Base-by-base conservation (phyloP, 2,329 filamentous ascomycete species). In the Clarireedia monteithiana region DNA sequence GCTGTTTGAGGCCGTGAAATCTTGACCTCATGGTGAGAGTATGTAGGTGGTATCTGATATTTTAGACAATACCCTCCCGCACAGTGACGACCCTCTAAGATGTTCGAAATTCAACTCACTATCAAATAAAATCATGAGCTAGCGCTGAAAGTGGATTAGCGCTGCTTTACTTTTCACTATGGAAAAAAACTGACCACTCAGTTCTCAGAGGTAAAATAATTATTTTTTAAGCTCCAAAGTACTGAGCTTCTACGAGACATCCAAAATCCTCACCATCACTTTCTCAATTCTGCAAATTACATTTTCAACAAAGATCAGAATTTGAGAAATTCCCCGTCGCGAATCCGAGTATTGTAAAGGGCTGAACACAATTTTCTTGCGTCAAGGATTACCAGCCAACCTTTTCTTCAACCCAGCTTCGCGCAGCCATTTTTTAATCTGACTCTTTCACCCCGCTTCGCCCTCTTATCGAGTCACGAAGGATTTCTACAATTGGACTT, bases 371-470 rank as follows among this genome's bases (percentile, higher is more conserved):
- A 34, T 9, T 9, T 10, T 34, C 12, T 12, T 34, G 30, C 30
- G 12, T 34, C 30, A 34, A 9, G 30, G 30, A 12, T 12, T 34
- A 34, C 30, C 30, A 34, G 30, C 30, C 30, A 34, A 34, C 10
- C 10, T 9, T 34, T 34, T 34, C 30, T 12, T 34, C 30, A 34
- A 34, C 30, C 30, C 30, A 12, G 30, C 30, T 34, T 34, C 10
- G 30, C 30, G 30, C 30, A 34, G 30, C 30, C 30, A 34, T 50
- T 49, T 27, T 57, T 57, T 50, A 50, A 55, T 49, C 50, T 48
- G 42, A 53, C 57, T 48, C 51, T 48, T 60, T 52, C 48, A 64
- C 65, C 65, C 65, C 65, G 64, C 65, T 65, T 58, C 56, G 48
- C 52, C 46, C 46, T 39, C 51, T 55, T 56, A 48, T 55, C 47